phyloP scores from a whole-genome alignment of 768 basidiomycete genomes.

The Hygrophorus pudorinus region DNA sequence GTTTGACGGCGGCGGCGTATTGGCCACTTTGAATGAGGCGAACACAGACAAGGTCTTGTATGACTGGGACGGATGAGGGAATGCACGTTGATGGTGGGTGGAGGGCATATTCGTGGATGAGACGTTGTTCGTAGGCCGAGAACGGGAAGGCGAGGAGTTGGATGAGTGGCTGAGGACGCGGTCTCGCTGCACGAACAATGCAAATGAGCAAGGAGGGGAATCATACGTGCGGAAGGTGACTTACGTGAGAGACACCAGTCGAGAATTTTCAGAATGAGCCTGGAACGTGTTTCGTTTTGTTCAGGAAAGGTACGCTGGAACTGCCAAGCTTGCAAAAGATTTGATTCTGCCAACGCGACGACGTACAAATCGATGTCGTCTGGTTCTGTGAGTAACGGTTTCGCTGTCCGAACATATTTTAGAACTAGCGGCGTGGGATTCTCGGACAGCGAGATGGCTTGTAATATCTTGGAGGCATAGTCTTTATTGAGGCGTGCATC shows the following conservation, averaged over 20 bases:
- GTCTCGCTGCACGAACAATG: constrained; percentile 34
- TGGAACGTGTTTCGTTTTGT: constrained; percentile 36
- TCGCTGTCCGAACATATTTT: constrained; percentile 66
- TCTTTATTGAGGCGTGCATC: constrained; percentile 70
- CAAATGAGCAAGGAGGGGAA: constrained; percentile 4
- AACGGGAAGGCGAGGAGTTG: constrained; percentile 60
- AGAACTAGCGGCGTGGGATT: constrained; percentile 49
- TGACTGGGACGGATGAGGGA: constrained; percentile 36
- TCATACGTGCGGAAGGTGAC: constrained; percentile 18
- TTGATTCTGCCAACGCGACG: constrained; percentile 54
- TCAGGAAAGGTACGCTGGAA: constrained; percentile 68
- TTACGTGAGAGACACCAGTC: constrained; percentile 63
- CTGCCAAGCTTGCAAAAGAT: constrained; percentile 64
- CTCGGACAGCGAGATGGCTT: constrained; percentile 44
- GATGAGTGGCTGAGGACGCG: constrained; percentile 45
- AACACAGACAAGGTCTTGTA: constrained; percentile 74
- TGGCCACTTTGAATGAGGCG: constrained; percentile 67
- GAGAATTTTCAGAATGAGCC: constrained; percentile 48
- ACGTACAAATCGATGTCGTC: constrained; percentile 64
- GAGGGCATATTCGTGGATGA: constrained; percentile 48
- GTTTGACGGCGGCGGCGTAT: constrained; percentile 63
- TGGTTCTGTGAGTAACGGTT: constrained; percentile 59
- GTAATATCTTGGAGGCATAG: constrained; percentile 69
- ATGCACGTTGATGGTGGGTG: constrained; percentile 41
- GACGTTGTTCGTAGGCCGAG: constrained; percentile 49